Evolutionary conservation across 768 basidiomycete genomes (phyloP).

Genomic region (Suillus paluster): DNA sequence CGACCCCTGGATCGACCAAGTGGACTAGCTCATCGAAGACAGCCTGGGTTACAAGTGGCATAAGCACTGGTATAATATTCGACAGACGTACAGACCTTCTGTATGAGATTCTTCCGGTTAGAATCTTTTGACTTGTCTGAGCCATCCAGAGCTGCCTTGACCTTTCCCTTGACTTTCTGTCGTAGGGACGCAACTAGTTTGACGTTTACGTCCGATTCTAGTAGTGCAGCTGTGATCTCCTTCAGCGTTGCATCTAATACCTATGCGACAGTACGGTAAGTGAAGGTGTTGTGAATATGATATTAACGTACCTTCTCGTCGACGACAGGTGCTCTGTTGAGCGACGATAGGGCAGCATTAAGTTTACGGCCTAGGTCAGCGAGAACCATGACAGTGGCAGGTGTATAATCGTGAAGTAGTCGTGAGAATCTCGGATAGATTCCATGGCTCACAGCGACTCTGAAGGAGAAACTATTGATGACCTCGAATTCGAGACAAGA

Average conservation of each 20-base stretch:
- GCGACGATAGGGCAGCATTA: conserved; percentile 90
- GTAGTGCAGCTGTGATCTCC: conserved; percentile 90
- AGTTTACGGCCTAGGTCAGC: conserved; percentile 94
- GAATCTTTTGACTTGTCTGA: conserved; percentile 77
- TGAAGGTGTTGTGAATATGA: conserved; percentile 6
- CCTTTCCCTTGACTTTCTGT: conserved; percentile 89
- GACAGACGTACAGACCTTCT: conserved; percentile 66
- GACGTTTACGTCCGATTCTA: conserved; percentile 98
- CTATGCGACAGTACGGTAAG: conserved; percentile 44
- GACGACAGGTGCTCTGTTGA: conserved; percentile 83
- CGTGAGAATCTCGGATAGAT: conserved; percentile 35
- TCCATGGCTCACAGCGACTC: conserved; percentile 63
- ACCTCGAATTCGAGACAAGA: conserved; percentile 54
- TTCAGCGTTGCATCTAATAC: conserved; percentile 93
- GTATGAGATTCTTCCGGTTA: conserved; percentile 86
- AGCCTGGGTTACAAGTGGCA: conserved; percentile 53
- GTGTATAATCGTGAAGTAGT: conserved; percentile 13
- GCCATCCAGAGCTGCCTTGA: conserved; percentile 78
- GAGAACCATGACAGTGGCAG: conserved; percentile 73
- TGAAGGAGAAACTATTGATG: conserved; percentile 66
- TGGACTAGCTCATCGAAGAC: conserved; percentile 97
- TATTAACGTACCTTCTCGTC: conserved; percentile 79
- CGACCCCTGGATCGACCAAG: conserved; percentile 93
- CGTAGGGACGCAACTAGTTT: conserved; percentile 89
- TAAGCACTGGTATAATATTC: conserved; percentile 13